Conservation (phyloP, 129 eudicot genomes). For the Flaveria linearis region DNA sequence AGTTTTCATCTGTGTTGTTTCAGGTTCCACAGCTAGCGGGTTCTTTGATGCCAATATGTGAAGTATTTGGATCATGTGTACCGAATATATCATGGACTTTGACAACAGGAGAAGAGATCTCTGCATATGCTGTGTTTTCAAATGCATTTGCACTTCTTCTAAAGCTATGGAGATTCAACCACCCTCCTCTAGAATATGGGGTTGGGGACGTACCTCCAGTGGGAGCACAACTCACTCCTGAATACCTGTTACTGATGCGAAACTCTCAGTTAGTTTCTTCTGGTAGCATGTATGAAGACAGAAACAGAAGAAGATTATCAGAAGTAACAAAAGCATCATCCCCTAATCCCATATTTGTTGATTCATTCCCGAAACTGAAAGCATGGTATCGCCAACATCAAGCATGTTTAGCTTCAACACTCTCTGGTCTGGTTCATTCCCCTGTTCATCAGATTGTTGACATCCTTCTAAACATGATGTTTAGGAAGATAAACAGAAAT, state of each 20-base stretch:
- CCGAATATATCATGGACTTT: constrained; percentile 82
- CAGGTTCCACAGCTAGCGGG: constrained; percentile 98
- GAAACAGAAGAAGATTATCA: constrained; percentile 59
- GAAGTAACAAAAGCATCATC: constrained; percentile 56
- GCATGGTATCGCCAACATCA: constrained; percentile 94
- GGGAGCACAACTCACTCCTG: constrained; percentile 91
- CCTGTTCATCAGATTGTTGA: constrained; percentile 91
- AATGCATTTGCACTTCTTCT: constrained; percentile 97
- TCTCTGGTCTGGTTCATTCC: constrained; percentile 80
- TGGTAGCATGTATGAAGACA: constrained; percentile 40
- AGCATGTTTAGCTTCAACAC: constrained; percentile 91
- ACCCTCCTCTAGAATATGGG: constrained; percentile 84
- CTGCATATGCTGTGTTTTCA: constrained; percentile 83
- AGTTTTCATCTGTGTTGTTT: not conserved
- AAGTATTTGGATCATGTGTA: constrained; percentile 89
- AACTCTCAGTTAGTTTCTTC: constrained; percentile 65
- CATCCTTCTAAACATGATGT: constrained; percentile 76
- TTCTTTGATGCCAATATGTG: constrained; percentile 92
- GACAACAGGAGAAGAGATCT: constrained; percentile 80
- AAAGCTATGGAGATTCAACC: constrained; percentile 93
- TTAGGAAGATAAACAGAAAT: constrained; percentile 59
- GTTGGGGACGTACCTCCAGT: constrained; percentile 95
- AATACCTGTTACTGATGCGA: constrained; percentile 70
- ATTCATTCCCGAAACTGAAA: constrained; percentile 86
- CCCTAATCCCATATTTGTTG: constrained; percentile 72